These are phyloP conservation scores for Quercus glauca DNA, from an alignment of 306 rosid species.

Conservation along the genomic window DNA sequence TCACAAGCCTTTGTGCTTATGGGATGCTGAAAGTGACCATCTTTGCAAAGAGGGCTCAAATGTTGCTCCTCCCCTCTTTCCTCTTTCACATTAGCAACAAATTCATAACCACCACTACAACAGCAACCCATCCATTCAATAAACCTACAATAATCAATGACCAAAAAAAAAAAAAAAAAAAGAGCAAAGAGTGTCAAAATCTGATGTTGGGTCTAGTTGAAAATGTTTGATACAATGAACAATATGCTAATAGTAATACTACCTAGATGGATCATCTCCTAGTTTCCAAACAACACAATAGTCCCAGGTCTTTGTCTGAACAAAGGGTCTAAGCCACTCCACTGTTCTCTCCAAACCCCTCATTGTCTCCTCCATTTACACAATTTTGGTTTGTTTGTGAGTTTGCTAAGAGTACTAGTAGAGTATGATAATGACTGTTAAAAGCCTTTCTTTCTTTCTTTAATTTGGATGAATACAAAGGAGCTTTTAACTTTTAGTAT, in stretches of 20 bases:
- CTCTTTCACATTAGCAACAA: constrained; percentile 24
- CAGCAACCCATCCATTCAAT: constrained; percentile 81
- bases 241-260: background rate
- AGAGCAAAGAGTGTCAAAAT: background rate
- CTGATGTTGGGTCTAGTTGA: background rate
- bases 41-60: constrained; percentile 47
- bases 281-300: constrained; percentile 69
- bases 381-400: background rate
- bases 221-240: background rate
- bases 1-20: constrained; percentile 64
- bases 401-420: background rate
- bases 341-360: constrained; percentile 19
- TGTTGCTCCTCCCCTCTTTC: constrained; percentile 28
- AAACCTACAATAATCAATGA: constrained; percentile 38
- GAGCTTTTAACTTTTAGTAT: no score
- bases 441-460: background rate
- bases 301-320: constrained; percentile 58
- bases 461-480: no score
- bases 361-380: constrained; percentile 27
- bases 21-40: constrained; percentile 45
- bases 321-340: constrained; percentile 62
- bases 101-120: constrained; percentile 48
- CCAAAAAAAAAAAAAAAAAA: background rate
- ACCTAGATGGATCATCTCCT: constrained; percentile 66
- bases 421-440: background rate